Base-by-base conservation (phyloP, 441 rosid species). In the Eruca vesicaria region DNA sequence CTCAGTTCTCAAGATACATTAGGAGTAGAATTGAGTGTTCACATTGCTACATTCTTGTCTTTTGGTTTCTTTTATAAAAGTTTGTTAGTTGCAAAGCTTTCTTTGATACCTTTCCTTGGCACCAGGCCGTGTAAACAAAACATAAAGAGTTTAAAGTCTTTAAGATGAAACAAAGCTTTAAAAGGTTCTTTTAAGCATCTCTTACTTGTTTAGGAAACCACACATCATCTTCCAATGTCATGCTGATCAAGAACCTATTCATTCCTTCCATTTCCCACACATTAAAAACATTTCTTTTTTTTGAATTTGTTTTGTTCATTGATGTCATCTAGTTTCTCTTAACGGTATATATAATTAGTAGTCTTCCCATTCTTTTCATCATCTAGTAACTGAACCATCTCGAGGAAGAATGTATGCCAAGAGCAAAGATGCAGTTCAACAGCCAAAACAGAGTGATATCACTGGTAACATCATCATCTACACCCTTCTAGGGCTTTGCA, bases 391-490 rank as follows among this genome's bases (percentile, higher is more conserved):
- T 69, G 26, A 48, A 58, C 28, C n/a, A 57, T 32, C 62, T 70
- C 41, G 5, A 59, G 72, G 63, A 19, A 71, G 9, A 26, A 72
- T 77, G 80, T 60, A 58, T 59, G 66, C 8, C 7, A 68, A 76
- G 38, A 52, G 77, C 63, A 71, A 67, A 20, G 68, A 65, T 66
- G 33, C 19, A 28, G 41, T 38, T 14, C 59, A 71, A 15, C 4
- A 62, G 7, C 61, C 29, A 19, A 53, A 73, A 68, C n/a, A 60
- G 23, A 72, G 21, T 31, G 80, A 77, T 38, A 0, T 5, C 43
- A 75, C 10, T 43, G 35, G 75, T 62, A 11, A 69, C 4, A 50
- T 2, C 28, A 89, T 83, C 71, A 80, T 88, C 1, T 73, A 66
- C 1, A 36, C 33, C 2, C 66, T 84, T 8, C 84, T 77, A 43